Evolutionary conservation across 768 basidiomycete genomes (phyloP).

Genomic region (Baorangia bicolor): DNA sequence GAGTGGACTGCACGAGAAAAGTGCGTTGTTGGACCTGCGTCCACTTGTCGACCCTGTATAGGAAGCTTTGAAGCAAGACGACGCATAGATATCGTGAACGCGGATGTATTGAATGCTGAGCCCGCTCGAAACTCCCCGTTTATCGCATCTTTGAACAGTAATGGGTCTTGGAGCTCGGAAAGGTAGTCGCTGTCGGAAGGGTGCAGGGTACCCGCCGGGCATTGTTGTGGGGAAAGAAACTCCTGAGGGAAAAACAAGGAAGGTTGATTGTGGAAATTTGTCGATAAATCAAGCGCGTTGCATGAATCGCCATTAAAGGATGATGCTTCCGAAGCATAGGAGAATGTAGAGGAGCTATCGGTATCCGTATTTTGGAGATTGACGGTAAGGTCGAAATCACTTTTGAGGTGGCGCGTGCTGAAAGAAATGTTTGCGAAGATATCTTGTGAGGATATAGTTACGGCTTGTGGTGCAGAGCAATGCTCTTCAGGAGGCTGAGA

Average conservation of each 20-base stretch:
- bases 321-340: slow-evolving; percentile 6
- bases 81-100: slow-evolving; percentile 32
- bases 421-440: slow-evolving; percentile 5
- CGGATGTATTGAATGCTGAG: slow-evolving; percentile 14
- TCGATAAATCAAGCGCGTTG: slow-evolving; percentile 3
- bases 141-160: slow-evolving; percentile 14
- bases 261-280: slow-evolving; percentile 6
- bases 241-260: slow-evolving; percentile 5
- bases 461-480: not conserved
- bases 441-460: slow-evolving; percentile 10
- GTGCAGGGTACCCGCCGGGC: not conserved
- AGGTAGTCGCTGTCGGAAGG: slow-evolving; percentile 10
- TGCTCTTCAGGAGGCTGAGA: slow-evolving; percentile 15
- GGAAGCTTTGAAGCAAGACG: slow-evolving; percentile 33
- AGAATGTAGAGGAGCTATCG: not conserved
- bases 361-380: slow-evolving; percentile 4
- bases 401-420: slow-evolving; percentile 12
- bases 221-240: slow-evolving; percentile 10
- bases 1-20: slow-evolving; percentile 10
- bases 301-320: not conserved
- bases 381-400: slow-evolving; percentile 8
- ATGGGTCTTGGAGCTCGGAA: slow-evolving; percentile 11
- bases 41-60: slow-evolving; percentile 18
- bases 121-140: slow-evolving; percentile 9
- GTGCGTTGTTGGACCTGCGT: slow-evolving; percentile 14